Base-by-base conservation (phyloP, 768 basidiomycete species). In the Mycena galopus region DNA sequence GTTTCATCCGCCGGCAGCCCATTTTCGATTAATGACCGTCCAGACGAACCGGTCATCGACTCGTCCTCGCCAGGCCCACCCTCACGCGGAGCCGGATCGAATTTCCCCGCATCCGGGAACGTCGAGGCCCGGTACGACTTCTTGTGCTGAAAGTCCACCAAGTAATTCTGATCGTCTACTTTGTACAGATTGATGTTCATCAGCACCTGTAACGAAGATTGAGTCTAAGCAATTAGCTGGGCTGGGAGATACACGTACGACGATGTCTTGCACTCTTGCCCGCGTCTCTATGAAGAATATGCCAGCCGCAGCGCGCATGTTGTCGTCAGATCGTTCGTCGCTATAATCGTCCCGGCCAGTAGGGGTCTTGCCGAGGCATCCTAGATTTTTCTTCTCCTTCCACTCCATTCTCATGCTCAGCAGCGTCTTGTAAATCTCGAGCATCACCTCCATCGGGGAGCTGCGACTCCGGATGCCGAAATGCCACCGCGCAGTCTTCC, bases 391-490 rank as follows among this genome's bases (percentile, higher is more conserved):
- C 87, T 98, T 98, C 84, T 94, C 91, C 81, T 95, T 95, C 98
- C 98, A 99, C 82, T 99, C 96, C 95, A 99, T 97, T 19, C 93
- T 95, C 23, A 98, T 86, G 71, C 91, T 86, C 83, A 93, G 93
- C 60, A 99, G 84, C 51, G 97, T 98, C 72, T 94, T 86, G 83
- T 99, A 99, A 62, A 99, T 98, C 87, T 98, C 97, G 29, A 98
- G 84, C 97, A 99, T 98, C 27, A 99, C 97, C 81, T 99, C 98
- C 95, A 99, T 97, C 25, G 97, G 98, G 35, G 96, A 95, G 69
- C 92, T 94, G 70, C 97, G 88, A 76, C 95, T 96, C 35, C 98
- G 89, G 47, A 99, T 99, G 10, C 98, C 98, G 78, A 98, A 99
- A 80, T 99, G 98, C 98, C 98, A 99, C 74, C 96, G 69, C 21